These are phyloP conservation scores for Boletus rubescentipes DNA, from an alignment of 768 basidiomycete species.

Conservation along the genomic window DNA sequence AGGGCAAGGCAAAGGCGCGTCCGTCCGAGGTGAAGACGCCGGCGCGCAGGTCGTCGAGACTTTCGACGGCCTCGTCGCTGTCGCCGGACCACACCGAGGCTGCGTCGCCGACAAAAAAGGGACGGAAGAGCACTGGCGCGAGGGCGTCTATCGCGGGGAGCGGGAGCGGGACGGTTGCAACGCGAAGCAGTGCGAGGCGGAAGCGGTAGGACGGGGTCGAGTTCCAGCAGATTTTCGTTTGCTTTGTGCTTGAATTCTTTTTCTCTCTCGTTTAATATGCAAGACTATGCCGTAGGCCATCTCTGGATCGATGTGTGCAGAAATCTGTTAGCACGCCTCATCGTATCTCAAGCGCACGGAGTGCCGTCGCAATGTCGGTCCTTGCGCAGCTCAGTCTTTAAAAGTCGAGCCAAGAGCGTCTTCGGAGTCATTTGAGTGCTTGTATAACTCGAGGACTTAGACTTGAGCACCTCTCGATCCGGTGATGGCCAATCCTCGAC, in stretches of 20 bases:
- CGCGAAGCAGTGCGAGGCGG: slow-evolving; percentile 32
- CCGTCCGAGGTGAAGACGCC: slow-evolving; percentile 25
- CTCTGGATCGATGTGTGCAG: background rate
- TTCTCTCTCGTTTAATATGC: background rate
- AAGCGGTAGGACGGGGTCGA: slow-evolving; percentile 21
- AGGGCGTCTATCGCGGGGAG: slow-evolving; percentile 8
- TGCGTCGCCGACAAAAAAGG: slow-evolving; percentile 25
- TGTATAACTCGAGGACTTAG: too few species aligned
- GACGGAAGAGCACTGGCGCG: slow-evolving; percentile 22
- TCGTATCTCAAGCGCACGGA: too few species aligned
- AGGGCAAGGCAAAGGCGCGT: slow-evolving; percentile 19
- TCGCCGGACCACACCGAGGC: slow-evolving; percentile 32
- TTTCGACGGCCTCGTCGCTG: slow-evolving; percentile 34
- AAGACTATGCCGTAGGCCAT: background rate
- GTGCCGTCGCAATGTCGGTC: too few species aligned
- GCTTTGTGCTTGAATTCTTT: background rate
- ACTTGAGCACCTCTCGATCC: too few species aligned
- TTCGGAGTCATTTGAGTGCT: too few species aligned
- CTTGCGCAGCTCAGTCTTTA: too few species aligned
- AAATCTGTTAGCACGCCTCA: too few species aligned
- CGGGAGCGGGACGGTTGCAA: slow-evolving; percentile 16
- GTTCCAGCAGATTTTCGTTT: slow-evolving; percentile 1
- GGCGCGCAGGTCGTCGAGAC: slow-evolving; percentile 39
- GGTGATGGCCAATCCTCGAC: too few species aligned
- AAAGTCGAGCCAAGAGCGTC: too few species aligned